A percentile compares a stretch with the other conserved stretches of the same genome.
phyloP scores from a whole-genome alignment of 1,284 basidiomycete genomes.

The Mrakiaceae sp. region DNA sequence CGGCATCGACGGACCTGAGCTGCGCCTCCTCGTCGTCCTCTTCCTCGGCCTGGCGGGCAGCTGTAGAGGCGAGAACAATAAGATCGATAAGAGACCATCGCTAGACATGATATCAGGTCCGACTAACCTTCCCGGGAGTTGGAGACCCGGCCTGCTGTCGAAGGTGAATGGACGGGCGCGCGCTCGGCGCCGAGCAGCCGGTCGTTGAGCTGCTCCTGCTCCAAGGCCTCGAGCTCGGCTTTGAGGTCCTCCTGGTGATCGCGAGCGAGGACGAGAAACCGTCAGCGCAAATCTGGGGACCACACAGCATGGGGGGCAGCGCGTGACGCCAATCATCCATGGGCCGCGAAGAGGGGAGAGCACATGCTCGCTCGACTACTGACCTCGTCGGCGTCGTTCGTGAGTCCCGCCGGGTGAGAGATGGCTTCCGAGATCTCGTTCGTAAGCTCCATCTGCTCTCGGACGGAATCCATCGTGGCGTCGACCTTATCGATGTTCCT shows the following conservation, averaged over 20 bases:
- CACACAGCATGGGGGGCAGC: neutral
- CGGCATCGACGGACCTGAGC: constrained; percentile 39
- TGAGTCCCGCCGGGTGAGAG: constrained; percentile 61
- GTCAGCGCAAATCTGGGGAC: neutral
- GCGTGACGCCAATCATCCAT: neutral
- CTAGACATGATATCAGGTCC: neutral
- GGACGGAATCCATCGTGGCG: constrained; percentile 75
- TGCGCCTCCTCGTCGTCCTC: constrained; percentile 92
- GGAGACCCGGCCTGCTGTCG: constrained; percentile 44
- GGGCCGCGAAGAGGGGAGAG: constrained; percentile 15
- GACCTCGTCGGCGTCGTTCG: constrained; percentile 62
- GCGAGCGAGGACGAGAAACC: neutral
- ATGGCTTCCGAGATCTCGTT: constrained; percentile 95
- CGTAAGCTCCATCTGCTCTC: constrained; percentile 87
- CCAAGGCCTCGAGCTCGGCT: constrained; percentile 75
- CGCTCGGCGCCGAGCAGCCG: constrained; percentile 78
- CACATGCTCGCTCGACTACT: constrained; percentile 18
- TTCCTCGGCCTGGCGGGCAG: constrained; percentile 43
- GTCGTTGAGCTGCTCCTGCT: constrained; percentile 83
- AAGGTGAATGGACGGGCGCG: constrained; percentile 76
- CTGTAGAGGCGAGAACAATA: constrained; percentile 19
- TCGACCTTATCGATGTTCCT: constrained; percentile 91
- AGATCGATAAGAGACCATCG: constrained; percentile 1
- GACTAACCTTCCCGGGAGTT: constrained; percentile 43
- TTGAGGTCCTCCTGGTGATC: constrained; percentile 60